Conservation (phyloP, 352 stramenopile genomes). For the Globisporangium lucens region DNA sequence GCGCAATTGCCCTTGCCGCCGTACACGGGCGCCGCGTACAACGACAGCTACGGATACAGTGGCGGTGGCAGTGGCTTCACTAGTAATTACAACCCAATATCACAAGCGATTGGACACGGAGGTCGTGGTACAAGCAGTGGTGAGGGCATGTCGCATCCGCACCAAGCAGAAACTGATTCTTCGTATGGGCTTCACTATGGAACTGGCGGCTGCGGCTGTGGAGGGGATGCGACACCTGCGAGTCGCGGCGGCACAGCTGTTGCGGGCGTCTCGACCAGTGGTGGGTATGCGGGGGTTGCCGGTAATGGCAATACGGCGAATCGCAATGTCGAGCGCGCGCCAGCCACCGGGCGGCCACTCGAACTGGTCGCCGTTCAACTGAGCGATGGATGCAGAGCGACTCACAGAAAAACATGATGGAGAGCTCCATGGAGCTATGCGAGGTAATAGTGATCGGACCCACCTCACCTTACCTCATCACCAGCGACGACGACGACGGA, state of each 20-base stretch:
- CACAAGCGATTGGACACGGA: not conserved
- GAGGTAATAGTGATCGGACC: not conserved
- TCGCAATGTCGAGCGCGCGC: constrained; percentile 22
- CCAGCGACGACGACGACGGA: not conserved
- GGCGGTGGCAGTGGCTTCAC: not conserved
- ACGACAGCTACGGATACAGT: not conserved
- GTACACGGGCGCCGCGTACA: not conserved
- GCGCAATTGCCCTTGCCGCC: not conserved
- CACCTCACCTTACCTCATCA: too few relatives aligned
- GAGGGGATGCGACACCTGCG: constrained; percentile 12
- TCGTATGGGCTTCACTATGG: not conserved
- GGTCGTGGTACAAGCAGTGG: not conserved
- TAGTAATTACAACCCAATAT: not conserved
- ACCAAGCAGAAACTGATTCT: constrained; percentile 11
- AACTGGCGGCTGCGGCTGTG: not conserved
- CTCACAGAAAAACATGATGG: not conserved
- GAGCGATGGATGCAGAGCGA: not conserved
- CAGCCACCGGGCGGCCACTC: constrained; percentile 61
- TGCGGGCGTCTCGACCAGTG: not conserved
- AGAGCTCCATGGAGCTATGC: too few relatives aligned
- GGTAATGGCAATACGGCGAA: not conserved
- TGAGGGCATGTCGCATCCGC: constrained; percentile 8
- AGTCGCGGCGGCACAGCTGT: constrained; percentile 12
- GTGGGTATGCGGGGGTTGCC: not conserved
- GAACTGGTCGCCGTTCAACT: constrained; percentile 54